These are phyloP conservation scores for Didymellaceae sp. DNA, from an alignment of 2,329 filamentous ascomycete species.

Conservation along the genomic window DNA sequence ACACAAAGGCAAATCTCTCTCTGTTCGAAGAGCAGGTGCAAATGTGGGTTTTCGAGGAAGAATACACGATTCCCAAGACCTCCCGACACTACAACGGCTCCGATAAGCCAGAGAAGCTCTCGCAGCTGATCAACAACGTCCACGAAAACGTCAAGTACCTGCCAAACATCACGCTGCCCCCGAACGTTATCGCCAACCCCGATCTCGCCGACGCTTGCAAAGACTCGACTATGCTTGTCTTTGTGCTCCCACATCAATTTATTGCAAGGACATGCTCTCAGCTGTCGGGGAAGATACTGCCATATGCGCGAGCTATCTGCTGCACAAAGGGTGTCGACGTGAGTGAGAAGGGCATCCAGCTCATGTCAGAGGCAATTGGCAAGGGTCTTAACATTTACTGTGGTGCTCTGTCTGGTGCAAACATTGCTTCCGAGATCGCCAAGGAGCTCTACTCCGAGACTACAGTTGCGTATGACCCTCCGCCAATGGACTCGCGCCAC, in stretches of 20 bases:
- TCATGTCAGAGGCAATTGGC: slow-evolving; percentile 96
- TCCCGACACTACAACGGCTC: slow-evolving; percentile 75
- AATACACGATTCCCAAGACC: slow-evolving; percentile 74
- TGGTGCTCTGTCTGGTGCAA: slow-evolving; percentile 92
- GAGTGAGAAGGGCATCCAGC: slow-evolving; percentile 79
- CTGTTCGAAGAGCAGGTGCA: slow-evolving; percentile 89
- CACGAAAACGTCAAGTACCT: slow-evolving; percentile 99
- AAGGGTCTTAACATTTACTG: slow-evolving; percentile 93
- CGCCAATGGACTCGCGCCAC: slow-evolving; percentile 81
- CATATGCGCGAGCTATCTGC: slow-evolving; percentile 90
- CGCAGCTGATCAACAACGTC: slow-evolving; percentile 83
- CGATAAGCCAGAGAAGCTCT: slow-evolving; percentile 80
- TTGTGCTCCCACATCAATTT: slow-evolving; percentile 97
- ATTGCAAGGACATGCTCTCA: slow-evolving; percentile 85
- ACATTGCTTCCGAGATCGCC: slow-evolving; percentile 94
- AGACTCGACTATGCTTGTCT: slow-evolving; percentile 86
- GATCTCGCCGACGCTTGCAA: slow-evolving; percentile 80
- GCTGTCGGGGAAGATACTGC: slow-evolving; percentile 85
- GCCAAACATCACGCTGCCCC: slow-evolving; percentile 80
- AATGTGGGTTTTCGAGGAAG: slow-evolving; percentile 99
- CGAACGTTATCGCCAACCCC: slow-evolving; percentile 84
- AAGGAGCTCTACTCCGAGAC: slow-evolving; percentile 97
- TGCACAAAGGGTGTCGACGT: slow-evolving; percentile 99
- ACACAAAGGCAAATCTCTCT: slow-evolving; percentile 76
- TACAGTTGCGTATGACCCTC: slow-evolving; percentile 94